Evolutionary conservation across 345 rosid species (phyloP).

Genomic region (Sonneratia caseolaris): DNA sequence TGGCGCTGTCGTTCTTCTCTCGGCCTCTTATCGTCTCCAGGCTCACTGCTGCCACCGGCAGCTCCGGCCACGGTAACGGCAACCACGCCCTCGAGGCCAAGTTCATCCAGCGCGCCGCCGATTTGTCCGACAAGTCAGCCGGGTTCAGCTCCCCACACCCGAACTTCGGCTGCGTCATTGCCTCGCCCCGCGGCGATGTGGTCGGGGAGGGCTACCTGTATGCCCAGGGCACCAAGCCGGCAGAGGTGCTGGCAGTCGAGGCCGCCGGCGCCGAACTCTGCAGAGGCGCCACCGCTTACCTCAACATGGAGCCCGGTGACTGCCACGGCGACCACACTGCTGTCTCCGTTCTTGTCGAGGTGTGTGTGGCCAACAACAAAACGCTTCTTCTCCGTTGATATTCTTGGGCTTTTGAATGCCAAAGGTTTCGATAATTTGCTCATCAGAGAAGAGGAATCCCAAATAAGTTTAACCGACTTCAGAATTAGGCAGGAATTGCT

Average conservation of each 20-base stretch:
- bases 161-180: conserved; percentile 77
- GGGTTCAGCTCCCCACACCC: conserved; percentile 87
- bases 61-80: conserved; percentile 11
- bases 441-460: neutral
- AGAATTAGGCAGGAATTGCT: conserved; percentile 72
- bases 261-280: conserved; percentile 40
- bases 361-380: conserved; percentile 6
- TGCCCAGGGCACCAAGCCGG: conserved; percentile 84
- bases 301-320: conserved; percentile 89
- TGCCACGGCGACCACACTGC: conserved; percentile 83
- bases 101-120: conserved; percentile 57
- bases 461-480: neutral
- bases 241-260: conserved; percentile 65
- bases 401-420: neutral
- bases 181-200: conserved; percentile 37
- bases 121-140: conserved; percentile 63
- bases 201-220: conserved; percentile 79
- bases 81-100: conserved; percentile 39
- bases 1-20: conserved; percentile 1
- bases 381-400: neutral
- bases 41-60: conserved; percentile 11
- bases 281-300: conserved; percentile 63
- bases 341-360: conserved; percentile 86
- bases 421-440: neutral
- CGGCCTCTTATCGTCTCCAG: neutral